Conservation (phyloP, 2,329 filamentous ascomycete genomes). For the Trichoderma koningiopsis region DNA sequence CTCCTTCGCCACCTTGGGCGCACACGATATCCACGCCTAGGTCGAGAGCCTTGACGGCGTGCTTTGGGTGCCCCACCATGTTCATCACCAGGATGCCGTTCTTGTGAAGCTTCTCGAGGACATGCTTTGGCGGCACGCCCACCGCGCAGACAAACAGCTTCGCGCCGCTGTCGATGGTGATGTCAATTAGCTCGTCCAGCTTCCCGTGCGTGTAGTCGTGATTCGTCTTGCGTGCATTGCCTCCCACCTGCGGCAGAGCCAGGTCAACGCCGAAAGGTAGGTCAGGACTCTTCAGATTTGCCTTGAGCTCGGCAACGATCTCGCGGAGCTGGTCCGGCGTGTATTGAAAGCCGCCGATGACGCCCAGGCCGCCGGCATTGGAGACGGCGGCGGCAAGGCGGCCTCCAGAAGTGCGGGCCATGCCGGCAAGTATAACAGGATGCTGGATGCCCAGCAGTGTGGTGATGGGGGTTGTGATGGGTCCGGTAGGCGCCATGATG, state of each 20-base stretch:
- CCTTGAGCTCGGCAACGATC: constrained; percentile 86
- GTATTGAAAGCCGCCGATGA: constrained; percentile 72
- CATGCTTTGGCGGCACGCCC: constrained; percentile 74
- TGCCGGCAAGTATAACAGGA: constrained; percentile 89
- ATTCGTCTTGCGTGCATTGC: constrained; percentile 82
- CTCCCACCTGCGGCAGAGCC: constrained; percentile 86
- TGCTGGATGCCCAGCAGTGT: constrained; percentile 80
- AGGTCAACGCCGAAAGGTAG: constrained; percentile 91
- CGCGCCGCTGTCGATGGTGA: constrained; percentile 82
- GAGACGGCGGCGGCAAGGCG: constrained; percentile 82
- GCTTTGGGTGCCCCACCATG: constrained; percentile 92
- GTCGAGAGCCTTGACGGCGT: constrained; percentile 85
- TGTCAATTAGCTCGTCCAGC: constrained; percentile 83
- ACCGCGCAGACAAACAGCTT: constrained; percentile 85
- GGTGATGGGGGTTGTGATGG: constrained; percentile 77
- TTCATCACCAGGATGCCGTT: constrained; percentile 90
- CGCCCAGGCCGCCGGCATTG: constrained; percentile 82
- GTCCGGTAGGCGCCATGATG: constrained; percentile 48
- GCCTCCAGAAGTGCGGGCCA: constrained; percentile 83
- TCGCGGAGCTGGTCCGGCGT: constrained; percentile 72
- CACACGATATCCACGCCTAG: constrained; percentile 89
- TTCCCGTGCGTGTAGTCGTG: constrained; percentile 93
- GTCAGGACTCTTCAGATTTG: constrained; percentile 63
- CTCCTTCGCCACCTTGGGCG: constrained; percentile 89
- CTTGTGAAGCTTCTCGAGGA: constrained; percentile 76